Base-by-base conservation (phyloP, 192 early-diverging fungal genomes). In the Coemansia erecta region DNA sequence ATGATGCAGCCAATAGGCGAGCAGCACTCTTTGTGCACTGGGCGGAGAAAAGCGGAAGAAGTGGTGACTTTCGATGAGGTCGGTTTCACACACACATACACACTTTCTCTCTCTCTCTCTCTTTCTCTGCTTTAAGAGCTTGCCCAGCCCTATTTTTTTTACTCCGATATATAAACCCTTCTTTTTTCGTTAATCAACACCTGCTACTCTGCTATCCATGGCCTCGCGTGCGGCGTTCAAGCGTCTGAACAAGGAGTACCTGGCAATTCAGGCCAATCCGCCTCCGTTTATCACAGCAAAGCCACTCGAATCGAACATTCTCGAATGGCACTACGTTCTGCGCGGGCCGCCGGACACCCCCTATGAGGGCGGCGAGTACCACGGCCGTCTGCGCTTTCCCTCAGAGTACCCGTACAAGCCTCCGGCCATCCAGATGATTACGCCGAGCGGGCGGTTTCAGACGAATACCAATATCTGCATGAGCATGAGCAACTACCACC, bases 321-420 rank as follows among this genome's bases (percentile, higher is more conserved):
- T 98, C 33, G 95, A 98, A 78, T 99, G 97, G 93, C 95, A 99
- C 77, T 99, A 98, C 73, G 87, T 99, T 23, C 86, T 99, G 45
- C 87, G 87, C 44, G 97, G 97, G 31, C 97, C 97, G 53, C 90
- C 92, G n/a, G 93, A 93, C 48, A 93, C 93, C 8, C 91, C 92
- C 18, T 99, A 95, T 56, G 83, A 85, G 49, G 90, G 87, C 58
- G 97, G 97, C 48, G 89, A 96, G 78, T 99, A 95, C 75, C 91
- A 94, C 65, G 97, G 85, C 15, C 77, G 76, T 40, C 80, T 99
- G n/a, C 81, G 83, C 17, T 99, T 98, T 59, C 97, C 97, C 5
- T 44, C 89, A 28, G 94, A 97, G 65, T 99, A 99, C 63, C 97
- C 97, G 24, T 99, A 88, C 82, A 96, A 93, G 68, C 92, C 92